phyloP scores from a whole-genome alignment of 1,284 basidiomycete species.

The Spongispora temasekensis region DNA sequence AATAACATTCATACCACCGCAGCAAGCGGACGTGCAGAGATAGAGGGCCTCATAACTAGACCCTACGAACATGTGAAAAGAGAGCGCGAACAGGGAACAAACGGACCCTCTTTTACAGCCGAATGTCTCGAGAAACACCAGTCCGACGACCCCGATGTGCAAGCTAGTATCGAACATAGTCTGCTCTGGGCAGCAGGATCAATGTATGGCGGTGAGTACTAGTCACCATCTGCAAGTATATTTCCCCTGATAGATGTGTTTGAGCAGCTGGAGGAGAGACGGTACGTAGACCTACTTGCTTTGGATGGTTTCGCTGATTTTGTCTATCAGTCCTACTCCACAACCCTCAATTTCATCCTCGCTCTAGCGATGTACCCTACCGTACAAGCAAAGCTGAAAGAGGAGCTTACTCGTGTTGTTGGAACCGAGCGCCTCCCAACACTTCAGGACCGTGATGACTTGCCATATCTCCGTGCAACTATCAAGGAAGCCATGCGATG shows the following conservation, averaged over 20 bases:
- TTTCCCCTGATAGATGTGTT: not conserved
- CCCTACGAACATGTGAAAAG: conserved; percentile 26
- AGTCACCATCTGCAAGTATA: no score
- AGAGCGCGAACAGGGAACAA: conserved; percentile 10
- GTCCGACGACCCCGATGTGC: conserved; percentile 6
- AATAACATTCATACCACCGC: conserved; percentile 17
- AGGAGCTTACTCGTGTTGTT: conserved; percentile 18
- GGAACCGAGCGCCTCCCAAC: conserved; percentile 31
- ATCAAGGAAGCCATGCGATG: conserved; percentile 33
- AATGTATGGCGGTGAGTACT: conserved; percentile 29
- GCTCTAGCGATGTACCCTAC: conserved; percentile 27
- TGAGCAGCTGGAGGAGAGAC: conserved; percentile 26
- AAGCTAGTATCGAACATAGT: conserved; percentile 8
- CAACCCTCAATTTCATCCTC: conserved; percentile 28
- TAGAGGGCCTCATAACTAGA: conserved; percentile 11
- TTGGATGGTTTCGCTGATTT: not conserved
- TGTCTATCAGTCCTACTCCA: conserved; percentile 24
- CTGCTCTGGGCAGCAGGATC: conserved; percentile 27
- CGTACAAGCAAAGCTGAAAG: conserved; percentile 22
- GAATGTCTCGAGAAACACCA: conserved; percentile 21
- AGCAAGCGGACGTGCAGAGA: conserved; percentile 14
- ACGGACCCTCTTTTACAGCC: conserved; percentile 18
- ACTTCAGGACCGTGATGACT: conserved; percentile 29
- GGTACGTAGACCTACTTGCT: conserved; percentile 6
- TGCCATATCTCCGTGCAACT: conserved; percentile 36